phyloP scores from a whole-genome alignment of 2,329 filamentous ascomycete species.

The Cercospora sp. region DNA sequence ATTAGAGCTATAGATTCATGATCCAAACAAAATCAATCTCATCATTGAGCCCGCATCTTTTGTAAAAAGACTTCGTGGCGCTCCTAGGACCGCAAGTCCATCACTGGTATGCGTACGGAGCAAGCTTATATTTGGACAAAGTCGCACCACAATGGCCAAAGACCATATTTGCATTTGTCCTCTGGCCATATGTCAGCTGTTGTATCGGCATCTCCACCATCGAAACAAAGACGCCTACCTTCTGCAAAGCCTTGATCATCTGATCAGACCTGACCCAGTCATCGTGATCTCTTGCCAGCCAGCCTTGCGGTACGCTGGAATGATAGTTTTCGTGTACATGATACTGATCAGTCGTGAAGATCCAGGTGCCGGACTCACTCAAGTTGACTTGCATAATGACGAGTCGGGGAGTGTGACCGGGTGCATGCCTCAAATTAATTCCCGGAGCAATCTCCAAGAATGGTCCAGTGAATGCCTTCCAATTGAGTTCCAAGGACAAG shows the following conservation, averaged over 20 bases:
- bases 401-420: slow-evolving; percentile 43
- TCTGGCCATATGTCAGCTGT: slow-evolving; percentile 5
- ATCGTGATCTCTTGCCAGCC: slow-evolving; percentile 43
- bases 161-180: slow-evolving; percentile 30
- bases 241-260: slow-evolving; percentile 30
- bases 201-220: not conserved
- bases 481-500: slow-evolving; percentile 42
- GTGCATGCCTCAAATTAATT: slow-evolving; percentile 40
- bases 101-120: slow-evolving; percentile 26
- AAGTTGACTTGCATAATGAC: slow-evolving; percentile 43
- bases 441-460: slow-evolving; percentile 41
- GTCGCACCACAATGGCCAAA: slow-evolving; percentile 32
- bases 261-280: slow-evolving; percentile 37
- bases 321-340: slow-evolving; percentile 43
- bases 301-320: slow-evolving; percentile 41
- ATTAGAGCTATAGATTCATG: not conserved
- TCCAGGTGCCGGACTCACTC: slow-evolving; percentile 37
- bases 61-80: not conserved
- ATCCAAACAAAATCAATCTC: not conserved
- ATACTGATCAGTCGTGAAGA: slow-evolving; percentile 44
- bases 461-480: slow-evolving; percentile 39
- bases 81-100: not conserved
- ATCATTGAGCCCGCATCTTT: not conserved
- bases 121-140: slow-evolving; percentile 25
- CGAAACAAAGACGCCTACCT: slow-evolving; percentile 12